phyloP scores from a whole-genome alignment of 768 basidiomycete genomes.

The Boletus pseudopeckii region DNA sequence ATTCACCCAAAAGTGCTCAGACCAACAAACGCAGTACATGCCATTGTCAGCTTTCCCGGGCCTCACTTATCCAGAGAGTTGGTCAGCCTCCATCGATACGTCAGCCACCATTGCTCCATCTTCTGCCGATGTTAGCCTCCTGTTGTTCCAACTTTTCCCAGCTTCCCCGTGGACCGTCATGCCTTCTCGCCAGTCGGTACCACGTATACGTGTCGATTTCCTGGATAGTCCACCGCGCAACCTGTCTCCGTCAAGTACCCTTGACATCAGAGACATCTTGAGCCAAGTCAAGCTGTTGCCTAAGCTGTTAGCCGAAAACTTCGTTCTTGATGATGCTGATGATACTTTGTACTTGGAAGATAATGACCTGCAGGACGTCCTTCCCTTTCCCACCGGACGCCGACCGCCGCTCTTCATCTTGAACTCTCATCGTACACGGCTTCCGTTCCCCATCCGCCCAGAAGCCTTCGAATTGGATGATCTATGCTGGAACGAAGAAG shows the following conservation, averaged over 20 bases:
- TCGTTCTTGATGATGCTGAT: slow-evolving; percentile 16
- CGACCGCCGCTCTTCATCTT: slow-evolving; percentile 29
- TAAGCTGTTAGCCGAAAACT: slow-evolving; percentile 22
- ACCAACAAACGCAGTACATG: neutral
- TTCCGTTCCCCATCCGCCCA: slow-evolving; percentile 22
- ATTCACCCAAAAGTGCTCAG: neutral
- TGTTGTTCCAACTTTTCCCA: slow-evolving; percentile 3
- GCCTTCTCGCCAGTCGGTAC: slow-evolving; percentile 15
- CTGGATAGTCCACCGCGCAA: slow-evolving; percentile 10
- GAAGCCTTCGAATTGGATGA: slow-evolving; percentile 20
- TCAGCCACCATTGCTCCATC: slow-evolving; percentile 17
- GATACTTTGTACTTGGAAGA: slow-evolving; percentile 9
- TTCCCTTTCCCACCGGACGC: slow-evolving; percentile 31
- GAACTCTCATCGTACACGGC: slow-evolving; percentile 19
- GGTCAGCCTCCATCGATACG: slow-evolving; percentile 25
- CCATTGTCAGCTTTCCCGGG: neutral
- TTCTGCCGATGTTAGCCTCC: slow-evolving; percentile 3
- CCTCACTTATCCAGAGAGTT: neutral
- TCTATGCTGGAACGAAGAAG: slow-evolving; percentile 19
- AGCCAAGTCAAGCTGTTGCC: slow-evolving; percentile 10
- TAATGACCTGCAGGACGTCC: slow-evolving; percentile 19
- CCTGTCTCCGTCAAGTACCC: slow-evolving; percentile 22
- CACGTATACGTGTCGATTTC: slow-evolving; percentile 22
- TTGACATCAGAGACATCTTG: slow-evolving; percentile 27
- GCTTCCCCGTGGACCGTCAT: slow-evolving; percentile 13